Evolutionary conservation across 1,284 basidiomycete genomes (phyloP), one percentile per base, ranked within the genome.

Genomic region (Thelephora terrestris): DNA sequence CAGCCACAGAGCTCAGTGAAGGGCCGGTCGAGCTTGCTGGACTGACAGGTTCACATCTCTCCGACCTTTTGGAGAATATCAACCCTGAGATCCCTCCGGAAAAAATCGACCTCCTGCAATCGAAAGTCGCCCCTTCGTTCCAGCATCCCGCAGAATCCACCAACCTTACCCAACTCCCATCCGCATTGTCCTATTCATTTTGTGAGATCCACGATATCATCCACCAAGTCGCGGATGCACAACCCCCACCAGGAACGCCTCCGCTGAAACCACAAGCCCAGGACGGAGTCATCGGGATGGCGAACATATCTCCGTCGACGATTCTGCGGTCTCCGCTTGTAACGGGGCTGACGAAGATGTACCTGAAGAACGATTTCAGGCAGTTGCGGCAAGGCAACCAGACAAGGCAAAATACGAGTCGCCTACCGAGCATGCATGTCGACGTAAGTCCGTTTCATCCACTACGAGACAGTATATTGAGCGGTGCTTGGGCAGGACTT

Each of bases 261-360:
- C 71, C 55, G 59, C 66, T 58, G 66, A 71, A 63, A 67, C 76
- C 50, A 63, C 75, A 54, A 64, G 78, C 64, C 64, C 80, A 58
- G 59, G 79, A 68, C 51, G 29, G 7, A 32, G 61, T 69, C 46
- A 61, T 71, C 36, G 64, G 61, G 36, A 61, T 71, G 32, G 71
- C 79, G 21, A 71, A 80, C 4, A 73, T 82, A 18, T 84, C 82
- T 1, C 85, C 85, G 2, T 81, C 82, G 9, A 78, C 78, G 4
- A 76, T 83, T 7, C 56, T 88, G 17, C 73, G 85, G 42, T 84
- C 82, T 1, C 83, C 85, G 0, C 81, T 78, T 2, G 76, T 79
- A 21, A 83, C 81, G 1, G 82, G 83, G n/a, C 69, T 89, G 27
- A 87, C 86, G 16, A 90, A 88, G 66, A 87, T 74, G 50, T 90